Conservation (phyloP, 208 protist species). For the Entamoeba moshkovskii region DNA sequence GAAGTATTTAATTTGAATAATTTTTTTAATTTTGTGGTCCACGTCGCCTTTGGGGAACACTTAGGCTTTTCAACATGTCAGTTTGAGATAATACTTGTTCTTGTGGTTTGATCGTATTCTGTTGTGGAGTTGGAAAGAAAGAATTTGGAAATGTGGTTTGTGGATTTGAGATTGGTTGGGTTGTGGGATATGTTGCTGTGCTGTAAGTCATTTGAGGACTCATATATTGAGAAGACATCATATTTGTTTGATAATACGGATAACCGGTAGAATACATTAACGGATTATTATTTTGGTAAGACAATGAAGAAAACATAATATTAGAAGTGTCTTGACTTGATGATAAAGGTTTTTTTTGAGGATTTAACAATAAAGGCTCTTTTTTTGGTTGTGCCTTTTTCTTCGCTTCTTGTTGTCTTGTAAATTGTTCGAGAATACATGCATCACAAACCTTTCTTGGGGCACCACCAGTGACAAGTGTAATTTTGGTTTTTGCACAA, state of each 20-base stretch:
- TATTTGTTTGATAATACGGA: neutral
- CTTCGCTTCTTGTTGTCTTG: neutral
- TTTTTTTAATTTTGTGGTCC: no score
- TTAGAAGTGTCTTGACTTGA: neutral
- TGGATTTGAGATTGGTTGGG: neutral
- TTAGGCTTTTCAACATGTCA: neutral
- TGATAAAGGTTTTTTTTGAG: neutral
- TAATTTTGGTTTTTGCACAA: neutral
- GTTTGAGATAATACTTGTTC: neutral
- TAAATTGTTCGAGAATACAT: neutral
- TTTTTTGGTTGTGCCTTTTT: neutral
- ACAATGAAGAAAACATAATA: neutral
- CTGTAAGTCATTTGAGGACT: no score
- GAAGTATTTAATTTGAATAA: no score
- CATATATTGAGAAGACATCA: neutral
- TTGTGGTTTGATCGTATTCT: neutral
- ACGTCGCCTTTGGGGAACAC: neutral
- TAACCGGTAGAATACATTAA: neutral
- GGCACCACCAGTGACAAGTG: neutral
- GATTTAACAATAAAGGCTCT: neutral
- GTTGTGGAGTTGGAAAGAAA: no score
- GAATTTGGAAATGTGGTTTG: no score
- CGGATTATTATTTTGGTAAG: neutral
- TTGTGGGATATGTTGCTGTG: no score
- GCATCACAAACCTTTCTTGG: neutral